Evolutionary conservation across 768 basidiomycete genomes (phyloP), one percentile per base, ranked within the genome.

Genomic region (Pleurotus giganteus): DNA sequence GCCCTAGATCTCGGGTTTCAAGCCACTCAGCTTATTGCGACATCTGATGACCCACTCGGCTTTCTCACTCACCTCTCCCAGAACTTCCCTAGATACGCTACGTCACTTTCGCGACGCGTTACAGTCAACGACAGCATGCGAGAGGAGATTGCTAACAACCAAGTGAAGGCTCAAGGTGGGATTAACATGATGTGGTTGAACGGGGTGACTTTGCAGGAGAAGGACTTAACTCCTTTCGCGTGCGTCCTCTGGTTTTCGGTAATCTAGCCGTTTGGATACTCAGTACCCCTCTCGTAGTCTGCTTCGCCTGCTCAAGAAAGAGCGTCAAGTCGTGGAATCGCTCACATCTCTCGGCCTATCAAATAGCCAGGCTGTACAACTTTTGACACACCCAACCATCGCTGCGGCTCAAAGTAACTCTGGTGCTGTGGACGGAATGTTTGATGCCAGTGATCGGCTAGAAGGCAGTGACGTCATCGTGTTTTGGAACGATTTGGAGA

Each of bases 401-500:
- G 78, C 77, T 1, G 65, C 68, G 1, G 70, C 81, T 1, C 80
- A 84, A 55, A 71, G 72, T n/a, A 77, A 74, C 34, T 71, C 69
- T 12, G 79, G 71, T 17, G 73, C 77, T 4, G 61, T 83, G 49
- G 88, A 90, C 52, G 91, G 87, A 0, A 60, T 97, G n/a, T 88
- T 96, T 55, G 97, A 98, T 68, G 88, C 94, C 1, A 93, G 89
- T 55, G 96, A 99, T 69, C 75, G 91, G 15, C 63, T 65, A 2
- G 97, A 99, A 66, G 91, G 81, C 1, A 92, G 87, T 0, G 77
- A 71, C 31, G 77, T 89, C 3, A 78, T 95, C 34, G 65, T 86
- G 0, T 98, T 91, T 83, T 90, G 88, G 87, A 99, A 98, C 67
- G 86, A 99, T 64, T 69, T 98, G 17, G 88, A 91, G 71, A 89